Evolutionary conservation across 352 stramenopile genomes (phyloP).

Genomic region (Achlya hypogyna): DNA sequence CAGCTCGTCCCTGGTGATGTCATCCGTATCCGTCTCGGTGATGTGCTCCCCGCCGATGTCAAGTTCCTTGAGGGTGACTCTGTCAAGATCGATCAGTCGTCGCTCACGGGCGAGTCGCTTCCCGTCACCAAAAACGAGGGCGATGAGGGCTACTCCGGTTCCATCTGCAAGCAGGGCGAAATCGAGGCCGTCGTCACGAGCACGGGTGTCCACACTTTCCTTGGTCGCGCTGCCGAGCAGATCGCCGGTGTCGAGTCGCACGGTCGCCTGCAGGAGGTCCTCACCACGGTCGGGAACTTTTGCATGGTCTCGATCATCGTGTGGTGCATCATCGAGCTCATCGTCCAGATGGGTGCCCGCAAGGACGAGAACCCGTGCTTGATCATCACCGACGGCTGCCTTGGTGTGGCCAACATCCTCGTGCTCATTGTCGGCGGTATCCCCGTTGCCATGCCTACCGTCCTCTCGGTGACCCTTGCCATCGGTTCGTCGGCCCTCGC

Average conservation of each 20-base stretch:
- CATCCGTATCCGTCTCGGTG: constrained; percentile 72
- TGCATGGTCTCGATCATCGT: constrained; percentile 81
- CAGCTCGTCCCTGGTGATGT: constrained; percentile 58
- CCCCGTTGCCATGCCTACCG: constrained; percentile 89
- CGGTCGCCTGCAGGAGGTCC: constrained; percentile 84
- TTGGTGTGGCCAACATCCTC: constrained; percentile 59
- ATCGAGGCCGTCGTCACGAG: constrained; percentile 83
- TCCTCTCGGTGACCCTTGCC: constrained; percentile 85
- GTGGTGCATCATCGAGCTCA: constrained; percentile 75
- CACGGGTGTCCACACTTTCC: constrained; percentile 86
- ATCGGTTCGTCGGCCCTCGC: constrained; percentile 83
- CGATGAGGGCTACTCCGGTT: constrained; percentile 71
- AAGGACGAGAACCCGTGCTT: constrained; percentile 75
- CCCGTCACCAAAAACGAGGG: constrained; percentile 79
- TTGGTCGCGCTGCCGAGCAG: constrained; percentile 78
- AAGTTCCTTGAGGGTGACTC: constrained; percentile 71
- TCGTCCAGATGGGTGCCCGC: constrained; percentile 67
- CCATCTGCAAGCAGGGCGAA: constrained; percentile 81
- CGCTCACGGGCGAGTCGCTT: constrained; percentile 90
- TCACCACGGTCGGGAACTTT: constrained; percentile 89
- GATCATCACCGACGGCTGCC: constrained; percentile 57
- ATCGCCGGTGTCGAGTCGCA: constrained; percentile 61
- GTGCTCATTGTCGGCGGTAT: constrained; percentile 90
- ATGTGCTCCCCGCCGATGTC: constrained; percentile 88
- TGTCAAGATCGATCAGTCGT: constrained; percentile 86